Conservation (phyloP, 495 filamentous ascomycete species). For the Hypoxylon lenormandii region DNA sequence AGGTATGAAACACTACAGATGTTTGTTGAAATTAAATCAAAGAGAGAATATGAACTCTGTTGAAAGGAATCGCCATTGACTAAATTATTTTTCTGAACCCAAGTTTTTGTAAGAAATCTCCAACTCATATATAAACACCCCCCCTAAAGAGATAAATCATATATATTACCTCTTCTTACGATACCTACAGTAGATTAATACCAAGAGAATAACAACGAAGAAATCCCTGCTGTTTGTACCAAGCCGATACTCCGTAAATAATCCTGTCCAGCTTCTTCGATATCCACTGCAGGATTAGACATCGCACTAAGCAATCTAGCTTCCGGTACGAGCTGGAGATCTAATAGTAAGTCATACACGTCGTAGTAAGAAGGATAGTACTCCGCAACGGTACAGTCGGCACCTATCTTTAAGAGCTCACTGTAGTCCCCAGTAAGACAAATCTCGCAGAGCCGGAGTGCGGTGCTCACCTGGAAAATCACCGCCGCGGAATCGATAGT, state of each 20-base stretch:
- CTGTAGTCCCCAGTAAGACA: neutral
- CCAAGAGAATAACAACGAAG: too few species aligned
- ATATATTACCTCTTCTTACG: too few species aligned
- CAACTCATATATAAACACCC: too few species aligned
- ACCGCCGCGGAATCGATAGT: conserved; percentile 27
- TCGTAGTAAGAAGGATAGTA: conserved; percentile 23
- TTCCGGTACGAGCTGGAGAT: conserved; percentile 22
- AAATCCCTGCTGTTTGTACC: too few species aligned
- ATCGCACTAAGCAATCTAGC: conserved; percentile 28
- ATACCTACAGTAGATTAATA: too few species aligned
- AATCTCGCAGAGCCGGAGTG: conserved; percentile 29
- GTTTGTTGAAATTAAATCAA: too few species aligned
- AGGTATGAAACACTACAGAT: too few species aligned
- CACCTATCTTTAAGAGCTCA: neutral
- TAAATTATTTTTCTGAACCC: too few species aligned
- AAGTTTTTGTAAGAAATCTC: too few species aligned
- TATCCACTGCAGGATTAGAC: neutral
- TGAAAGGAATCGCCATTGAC: too few species aligned
- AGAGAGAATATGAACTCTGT: too few species aligned
- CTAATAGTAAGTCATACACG: conserved; percentile 36
- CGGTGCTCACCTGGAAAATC: conserved; percentile 26
- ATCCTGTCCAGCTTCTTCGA: neutral
- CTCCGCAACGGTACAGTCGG: conserved; percentile 24
- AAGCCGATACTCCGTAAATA: conserved; percentile 3
- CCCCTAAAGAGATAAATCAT: too few species aligned